Base-by-base conservation (phyloP, 139 green algal species). In the Auxenochlorella protothecoides region DNA sequence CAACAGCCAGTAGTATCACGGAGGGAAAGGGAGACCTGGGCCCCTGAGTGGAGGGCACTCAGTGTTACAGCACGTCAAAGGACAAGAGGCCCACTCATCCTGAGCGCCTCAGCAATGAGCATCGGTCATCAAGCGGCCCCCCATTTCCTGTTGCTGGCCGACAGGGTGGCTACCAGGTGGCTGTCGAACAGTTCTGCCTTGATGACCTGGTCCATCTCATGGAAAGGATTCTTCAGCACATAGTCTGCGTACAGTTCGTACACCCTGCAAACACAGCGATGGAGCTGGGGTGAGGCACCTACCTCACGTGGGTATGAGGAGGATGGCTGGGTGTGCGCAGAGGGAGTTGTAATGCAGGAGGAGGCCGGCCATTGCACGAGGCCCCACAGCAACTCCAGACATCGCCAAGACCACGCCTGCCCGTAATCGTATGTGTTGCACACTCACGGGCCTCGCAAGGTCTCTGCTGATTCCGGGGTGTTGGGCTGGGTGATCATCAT, bases 401-500 rank as follows among this genome's bases (percentile, higher is more conserved):
- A 44, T 1, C 0, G 27, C 27, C 27, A 44, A 44, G 27, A 44
- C 27, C 27, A 44, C 27, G 27, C 27, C 27, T 44, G 27, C 27
- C 27, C 27, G 27, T 44, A 44, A 44, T 1, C 27, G 27, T 44
- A 44, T 44, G 27, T 44, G 27, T 44, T 44, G 27, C 14, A 57
- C 10, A 57, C 75, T 79, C 75, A 83, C 78, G 62, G 70, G 4
- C 57, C 78, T 54, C 79, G 73, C 59, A 96, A 72, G 16, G 94
- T 74, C 5, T 83, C 75, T 10, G 84, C 79, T 5, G 90, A 81
- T 27, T 90, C 86, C 11, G 81, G 83, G 27, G 86, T 86, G 6
- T 84, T 78, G 3, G 88, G 89, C 66, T 92, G 85, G 6, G 88
- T 87, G 8, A 96, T 69, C 68, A 92, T 60, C 65, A 95, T 78